Base-by-base conservation (phyloP, 345 rosid genomes). In the Draba incana region DNA sequence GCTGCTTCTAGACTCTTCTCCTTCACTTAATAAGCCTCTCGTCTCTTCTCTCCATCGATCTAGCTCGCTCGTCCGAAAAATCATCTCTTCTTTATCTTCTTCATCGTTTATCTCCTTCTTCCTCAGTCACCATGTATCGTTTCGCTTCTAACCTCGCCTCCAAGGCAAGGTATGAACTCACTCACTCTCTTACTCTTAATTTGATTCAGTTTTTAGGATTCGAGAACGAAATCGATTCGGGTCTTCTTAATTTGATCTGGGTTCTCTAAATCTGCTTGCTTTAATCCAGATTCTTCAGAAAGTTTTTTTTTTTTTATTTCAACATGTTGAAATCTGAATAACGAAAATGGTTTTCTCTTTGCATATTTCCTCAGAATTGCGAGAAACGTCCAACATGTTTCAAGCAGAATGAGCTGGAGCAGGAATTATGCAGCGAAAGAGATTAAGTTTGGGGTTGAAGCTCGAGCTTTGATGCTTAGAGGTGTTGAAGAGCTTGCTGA, bases 401-500 rank as follows among this genome's bases (percentile, higher is more conserved):
- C 63, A 11, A 58, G 63, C 33, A 58, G 63, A 41, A 58, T 58
- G 63, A 58, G 63, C 23, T 58, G 63, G 63, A 58, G 48, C 35
- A 31, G 92, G 69, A 83, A 80, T 59, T 83, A 81, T 80, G 87
- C 83, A 1, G 86, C 87, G 3, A 84, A 86, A 69, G 87, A 84
- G 15, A 83, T 81, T 9, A 77, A 33, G 66, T 82, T 86, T 43
- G 87, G 88, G 0, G 88, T 86, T 11, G 88, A 86, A 48, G 88
- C 91, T 12, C 78, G 91, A 6, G 86, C 86, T 57, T 20, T 81
- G 77, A 84, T 86, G 91, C 88, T 86, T 38, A 81, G 60, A 55
- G 88, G 91, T 6, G 88, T 82, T 45, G 86, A 82, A 61, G 91
- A 86, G 47, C 83, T 86, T n/a, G 88, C 86, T 15, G 85, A 86